Base-by-base conservation (phyloP, 352 stramenopile species). In the Phytophthora hibernalis region DNA sequence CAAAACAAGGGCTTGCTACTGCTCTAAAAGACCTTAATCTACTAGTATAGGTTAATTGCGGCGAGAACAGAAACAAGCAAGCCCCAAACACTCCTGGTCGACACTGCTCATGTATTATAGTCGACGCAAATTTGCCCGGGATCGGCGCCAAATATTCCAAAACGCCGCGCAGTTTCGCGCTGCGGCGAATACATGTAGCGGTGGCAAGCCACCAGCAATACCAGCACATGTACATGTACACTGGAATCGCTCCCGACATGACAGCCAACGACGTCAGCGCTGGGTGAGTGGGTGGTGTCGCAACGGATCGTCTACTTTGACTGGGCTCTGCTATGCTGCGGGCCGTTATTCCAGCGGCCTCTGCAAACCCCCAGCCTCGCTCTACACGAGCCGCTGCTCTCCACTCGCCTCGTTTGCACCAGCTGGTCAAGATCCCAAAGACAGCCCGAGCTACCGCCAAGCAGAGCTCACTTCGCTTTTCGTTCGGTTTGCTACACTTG, bases 401-500 rank as follows among this genome's bases (percentile, higher is more conserved):
- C 22, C 30, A 22, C 9, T 33, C 42, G 54, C 11, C 54, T 54
- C 43, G 30, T 54, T 43, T 45, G 28, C 9, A 26, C 37, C 55
- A 65, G 54, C 61, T 57, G 45, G 33, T 38, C 16, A 20, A 11
- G 20, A 12, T 40, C n/a, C 40, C 65, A 73, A 61, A 61, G 28
- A 58, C 48, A 20, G 57, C 31, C n/a, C 33, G 21, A 54, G 37
- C 30, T 12, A 35, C 33, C 6, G 21, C 8, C 21, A 28, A 12
- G 9, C 22, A 21, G n/a, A 47, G 50, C 62, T 77, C 69, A 77
- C 18, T 77, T 73, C 24, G 26, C 40, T 73, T 31, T 65, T n/a
- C 54, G 37, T 22, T 52, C 6, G 38, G n/a, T 50, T 44, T 13
- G 50, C 20, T 18, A 18, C 45, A 65, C 42, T 50, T 10, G 45